A percentile compares a stretch with the other conserved stretches of the same genome.
phyloP scores from a whole-genome alignment of 2,329 filamentous ascomycete species.

The Trematosphaeria pertusa region DNA sequence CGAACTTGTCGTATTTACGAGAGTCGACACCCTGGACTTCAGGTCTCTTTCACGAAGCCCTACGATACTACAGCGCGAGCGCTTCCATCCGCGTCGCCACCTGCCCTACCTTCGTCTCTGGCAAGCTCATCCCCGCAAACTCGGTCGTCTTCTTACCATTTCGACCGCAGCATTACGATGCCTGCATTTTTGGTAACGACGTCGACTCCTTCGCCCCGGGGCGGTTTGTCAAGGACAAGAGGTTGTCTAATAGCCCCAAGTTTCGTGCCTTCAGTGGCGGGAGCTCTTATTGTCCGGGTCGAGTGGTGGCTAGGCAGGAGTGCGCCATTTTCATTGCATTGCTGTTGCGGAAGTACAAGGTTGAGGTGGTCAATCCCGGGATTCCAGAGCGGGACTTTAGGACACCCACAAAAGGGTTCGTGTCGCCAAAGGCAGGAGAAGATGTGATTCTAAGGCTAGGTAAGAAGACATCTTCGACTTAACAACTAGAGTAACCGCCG shows the following conservation, averaged over 20 bases:
- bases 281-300: constrained; percentile 4
- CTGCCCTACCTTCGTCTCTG: background rate
- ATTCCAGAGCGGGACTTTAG: background rate
- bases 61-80: constrained; percentile 3
- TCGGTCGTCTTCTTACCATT: constrained; percentile 7
- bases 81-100: background rate
- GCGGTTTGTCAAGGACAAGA: constrained; percentile 2
- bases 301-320: background rate
- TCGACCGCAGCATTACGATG: background rate
- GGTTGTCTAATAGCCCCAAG: background rate
- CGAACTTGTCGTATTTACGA: background rate
- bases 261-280: constrained; percentile 6
- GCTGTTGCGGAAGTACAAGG: background rate
- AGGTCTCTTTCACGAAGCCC: constrained; percentile 2
- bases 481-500: no score
- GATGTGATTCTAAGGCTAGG: background rate
- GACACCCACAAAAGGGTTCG: background rate
- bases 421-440: constrained; percentile 2
- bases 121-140: constrained; percentile 19
- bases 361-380: background rate
- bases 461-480: no score
- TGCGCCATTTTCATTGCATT: background rate
- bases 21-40: background rate
- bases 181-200: background rate
- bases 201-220: constrained; percentile 1